A percentile compares a stretch with the other conserved stretches of the same genome.
Conservation (phyloP, 2,329 filamentous ascomycete species). For the Aaosphaeria pasadenensis region DNA sequence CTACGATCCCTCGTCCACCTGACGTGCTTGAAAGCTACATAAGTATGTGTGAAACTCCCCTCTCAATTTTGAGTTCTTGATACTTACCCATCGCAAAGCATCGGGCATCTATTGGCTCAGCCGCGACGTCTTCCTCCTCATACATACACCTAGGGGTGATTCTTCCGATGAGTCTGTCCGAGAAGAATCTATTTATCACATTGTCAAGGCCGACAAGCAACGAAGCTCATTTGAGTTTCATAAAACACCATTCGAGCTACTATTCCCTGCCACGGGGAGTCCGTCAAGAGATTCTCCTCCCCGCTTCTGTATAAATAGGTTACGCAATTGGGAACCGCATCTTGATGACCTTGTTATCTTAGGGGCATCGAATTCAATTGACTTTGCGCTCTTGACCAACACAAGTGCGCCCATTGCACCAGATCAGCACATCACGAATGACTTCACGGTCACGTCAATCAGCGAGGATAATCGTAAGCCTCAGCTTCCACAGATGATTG, state of each 20-base stretch:
- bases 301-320: constrained; percentile 72
- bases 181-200: constrained; percentile 70
- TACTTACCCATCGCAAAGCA: constrained; percentile 47
- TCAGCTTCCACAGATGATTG: constrained; percentile 49
- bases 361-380: constrained; percentile 73
- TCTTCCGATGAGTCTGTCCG: constrained; percentile 39
- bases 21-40: constrained; percentile 62
- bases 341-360: constrained; percentile 80
- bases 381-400: constrained; percentile 75
- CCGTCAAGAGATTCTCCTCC: constrained; percentile 60
- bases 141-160: constrained; percentile 55
- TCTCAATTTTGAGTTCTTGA: background rate
- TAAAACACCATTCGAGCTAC: constrained; percentile 59
- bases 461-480: constrained; percentile 70
- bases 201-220: constrained; percentile 67
- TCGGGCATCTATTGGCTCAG: constrained; percentile 85
- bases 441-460: constrained; percentile 72
- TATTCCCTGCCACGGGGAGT: constrained; percentile 39
- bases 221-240: constrained; percentile 65
- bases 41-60: constrained; percentile 50
- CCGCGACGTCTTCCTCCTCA: constrained; percentile 77
- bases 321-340: constrained; percentile 77
- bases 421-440: constrained; percentile 60
- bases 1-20: constrained; percentile 73
- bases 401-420: constrained; percentile 66